Evolutionary conservation across 371 early-diverging fungal genomes (phyloP), one percentile per base, ranked within the genome.

Genomic region (Rhizopus sp.): DNA sequence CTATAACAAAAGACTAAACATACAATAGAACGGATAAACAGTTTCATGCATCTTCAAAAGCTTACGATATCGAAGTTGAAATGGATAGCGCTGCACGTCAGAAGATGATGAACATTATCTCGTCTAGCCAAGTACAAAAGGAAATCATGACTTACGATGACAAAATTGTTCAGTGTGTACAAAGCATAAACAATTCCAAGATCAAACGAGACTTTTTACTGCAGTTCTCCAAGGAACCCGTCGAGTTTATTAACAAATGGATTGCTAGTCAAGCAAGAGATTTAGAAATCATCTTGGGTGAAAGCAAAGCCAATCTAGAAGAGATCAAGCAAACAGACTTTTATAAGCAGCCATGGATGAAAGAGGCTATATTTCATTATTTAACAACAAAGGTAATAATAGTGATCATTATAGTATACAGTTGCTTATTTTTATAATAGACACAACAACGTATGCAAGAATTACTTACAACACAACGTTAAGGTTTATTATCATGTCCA

Each of bases 181-280:
- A 89, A 60, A 81, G 85, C 29, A 91, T 98, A 72, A 88, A 92
- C 65, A 88, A 91, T 39, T 85, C 86, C 39, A 91, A 94, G 60
- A 80, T 91, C 40, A 96, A 96, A 69, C 93, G 97, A 5, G 96
- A 96, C 62, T 98, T 98, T 67, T 80, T 98, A 81, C 74, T 88
- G 40, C 78, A 87, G 42, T 98, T 96, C 73, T 82, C 93, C 4
- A 75, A 86, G 32, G 86, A 93, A 55, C 97, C 98, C 0, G 89
- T 89, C 23, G 88, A 86, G 31, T 96, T 97, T 69, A 85, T 96
- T 61, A 92, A 96, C 66, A 82, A 88, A 55, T 96, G 94, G 94
- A 80, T 96, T 32, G 94, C 91, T 9, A 88, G 88, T 66, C 96
- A 97, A 75, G 88, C 90, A 57, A 80, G 93, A 49, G 97, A 98